Percentiles rank a stretch among this genome's conserved stretches.
These are phyloP conservation scores for Sarocladiaceae sp. DNA, from an alignment of 2,329 filamentous ascomycete species.

Conservation along the genomic window DNA sequence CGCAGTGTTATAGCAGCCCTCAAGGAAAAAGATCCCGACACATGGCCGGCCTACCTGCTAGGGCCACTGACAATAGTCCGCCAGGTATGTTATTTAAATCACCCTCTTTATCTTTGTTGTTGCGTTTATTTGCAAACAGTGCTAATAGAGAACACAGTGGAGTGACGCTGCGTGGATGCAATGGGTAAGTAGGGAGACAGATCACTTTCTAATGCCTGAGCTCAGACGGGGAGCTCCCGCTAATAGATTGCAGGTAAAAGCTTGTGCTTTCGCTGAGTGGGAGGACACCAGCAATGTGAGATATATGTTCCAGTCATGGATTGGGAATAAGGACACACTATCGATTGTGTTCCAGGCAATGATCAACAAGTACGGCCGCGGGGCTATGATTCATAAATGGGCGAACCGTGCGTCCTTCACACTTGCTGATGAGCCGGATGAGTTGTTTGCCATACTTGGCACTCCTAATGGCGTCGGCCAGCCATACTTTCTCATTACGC, in stretches of 20 bases:
- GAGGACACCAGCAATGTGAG: neutral
- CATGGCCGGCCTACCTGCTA: no score
- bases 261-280: neutral
- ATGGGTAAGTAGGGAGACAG: neutral
- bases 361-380: neutral
- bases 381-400: neutral
- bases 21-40: neutral
- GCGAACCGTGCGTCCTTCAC: neutral
- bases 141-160: neutral
- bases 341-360: neutral
- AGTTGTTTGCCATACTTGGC: neutral
- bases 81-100: neutral
- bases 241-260: neutral
- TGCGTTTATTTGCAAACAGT: no score
- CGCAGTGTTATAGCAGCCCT: neutral
- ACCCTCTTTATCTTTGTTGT: neutral
- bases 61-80: neutral
- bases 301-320: neutral
- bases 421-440: neutral
- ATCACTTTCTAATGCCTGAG: no score
- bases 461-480: neutral
- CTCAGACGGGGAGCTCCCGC: no score
- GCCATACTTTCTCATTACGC: neutral
- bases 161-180: neutral
- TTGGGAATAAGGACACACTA: neutral